Evolutionary conservation across 2,329 filamentous ascomycete genomes (phyloP), one percentile per base, ranked within the genome.

Genomic region (Paecilomyces sp.): DNA sequence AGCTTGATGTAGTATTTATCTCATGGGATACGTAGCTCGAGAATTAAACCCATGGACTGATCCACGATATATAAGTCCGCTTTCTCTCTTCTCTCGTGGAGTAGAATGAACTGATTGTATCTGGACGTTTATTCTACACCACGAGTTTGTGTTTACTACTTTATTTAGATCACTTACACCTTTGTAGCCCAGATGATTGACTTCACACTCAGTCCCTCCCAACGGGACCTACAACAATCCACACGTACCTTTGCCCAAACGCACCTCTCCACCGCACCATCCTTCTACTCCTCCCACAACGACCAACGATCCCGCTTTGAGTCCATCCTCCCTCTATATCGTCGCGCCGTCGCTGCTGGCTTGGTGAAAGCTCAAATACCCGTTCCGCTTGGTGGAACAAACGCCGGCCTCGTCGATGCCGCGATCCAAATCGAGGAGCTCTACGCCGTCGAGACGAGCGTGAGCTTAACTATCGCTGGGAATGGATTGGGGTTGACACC

Each of bases 401-500:
- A 74, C 4, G 75, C 73, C 0, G 74, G 71, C 8, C 70, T 84
- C 0, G 59, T 82, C 6, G 80, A 84, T 57, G 75, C 79, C 0
- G 76, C 80, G 0, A 75, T 85, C 50, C 63, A 82, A 13, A 76
- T 83, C 0, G 82, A 85, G 63, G 81, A 85, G 61, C 74, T 81
- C 60, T 84, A 81, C 63, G 71, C 78, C 1, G 76, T 80, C 36
- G 83, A 85, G 61, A 77, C 79, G 0, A 78, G 77, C 15, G 74
- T 78, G 0, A 74, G 79, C 0, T 64, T 85, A 18, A 83, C 80
- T 0, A 77, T 84, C 15, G 76, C 83, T 47, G 80, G 74, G 0
- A 84, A 80, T 0, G 81, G 79, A 0, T 67, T 85, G 2, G 83
- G 82, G 0, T 65, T 85, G 33, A 80, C 76, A 1, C 81, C 83